phyloP scores from a whole-genome alignment of 2,329 filamentous ascomycete species.

The Verticillium tricorpus region DNA sequence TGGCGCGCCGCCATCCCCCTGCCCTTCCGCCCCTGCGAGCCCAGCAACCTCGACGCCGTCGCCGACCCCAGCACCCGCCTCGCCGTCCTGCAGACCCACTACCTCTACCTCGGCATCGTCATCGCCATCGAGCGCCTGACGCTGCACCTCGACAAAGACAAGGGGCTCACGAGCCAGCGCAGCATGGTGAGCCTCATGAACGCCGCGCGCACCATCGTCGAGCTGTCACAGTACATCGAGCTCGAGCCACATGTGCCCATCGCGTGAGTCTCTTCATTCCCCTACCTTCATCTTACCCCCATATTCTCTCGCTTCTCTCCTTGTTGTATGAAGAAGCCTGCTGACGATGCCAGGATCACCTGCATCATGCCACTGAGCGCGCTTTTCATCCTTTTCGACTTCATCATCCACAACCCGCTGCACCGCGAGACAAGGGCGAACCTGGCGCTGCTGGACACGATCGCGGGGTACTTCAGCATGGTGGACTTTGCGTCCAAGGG shows the following conservation, averaged over 20 bases:
- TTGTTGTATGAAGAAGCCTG: not conserved
- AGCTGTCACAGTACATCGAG: constrained; percentile 28
- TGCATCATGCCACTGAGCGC: constrained; percentile 13
- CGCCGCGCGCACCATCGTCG: constrained; percentile 24
- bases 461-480: constrained; percentile 12
- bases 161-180: constrained; percentile 7
- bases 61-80: constrained; percentile 11
- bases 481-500: constrained; percentile 9
- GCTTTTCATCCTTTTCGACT: constrained; percentile 17
- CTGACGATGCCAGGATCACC: constrained; percentile 9
- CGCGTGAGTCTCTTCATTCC: constrained; percentile 19
- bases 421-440: constrained; percentile 13
- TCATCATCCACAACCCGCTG: constrained; percentile 16
- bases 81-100: constrained; percentile 21
- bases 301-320: too few relatives aligned
- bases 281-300: not conserved
- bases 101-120: constrained; percentile 23
- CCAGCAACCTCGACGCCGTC: constrained; percentile 13
- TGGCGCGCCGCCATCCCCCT: constrained; percentile 25
- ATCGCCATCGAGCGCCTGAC: constrained; percentile 25
- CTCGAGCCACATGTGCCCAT: constrained; percentile 24
- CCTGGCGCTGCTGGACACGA: constrained; percentile 11
- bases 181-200: constrained; percentile 22
- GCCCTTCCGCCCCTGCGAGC: constrained; percentile 22
- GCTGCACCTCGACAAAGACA: constrained; percentile 19